Conservation (phyloP, 2,329 filamentous ascomycete genomes). For the Colletotrichum camelliae region DNA sequence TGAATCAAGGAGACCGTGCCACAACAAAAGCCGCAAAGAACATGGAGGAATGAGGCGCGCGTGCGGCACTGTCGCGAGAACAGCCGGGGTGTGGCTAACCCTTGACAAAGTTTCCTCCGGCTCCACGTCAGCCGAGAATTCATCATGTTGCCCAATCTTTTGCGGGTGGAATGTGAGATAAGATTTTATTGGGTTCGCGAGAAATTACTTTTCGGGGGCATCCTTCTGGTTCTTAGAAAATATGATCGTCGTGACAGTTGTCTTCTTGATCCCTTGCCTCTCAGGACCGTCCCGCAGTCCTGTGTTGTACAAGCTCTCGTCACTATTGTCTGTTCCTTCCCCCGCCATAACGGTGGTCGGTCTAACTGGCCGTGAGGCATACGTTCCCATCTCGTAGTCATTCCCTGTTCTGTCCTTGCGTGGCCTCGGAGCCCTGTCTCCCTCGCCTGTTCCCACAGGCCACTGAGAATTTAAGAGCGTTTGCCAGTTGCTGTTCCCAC, state of each 20-base stretch:
- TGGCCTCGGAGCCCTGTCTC: constrained; percentile 31
- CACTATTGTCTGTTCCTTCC: constrained; percentile 27
- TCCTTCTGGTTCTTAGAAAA: not conserved
- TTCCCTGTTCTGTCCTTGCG: constrained; percentile 1
- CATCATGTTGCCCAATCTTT: not conserved
- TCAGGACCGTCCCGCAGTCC: not conserved
- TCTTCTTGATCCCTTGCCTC: constrained; percentile 31
- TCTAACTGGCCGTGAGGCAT: not conserved
- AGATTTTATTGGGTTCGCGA: not conserved
- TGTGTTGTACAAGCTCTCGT: constrained; percentile 25
- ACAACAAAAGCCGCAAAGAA: not conserved
- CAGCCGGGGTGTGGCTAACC: not conserved
- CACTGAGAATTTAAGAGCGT: constrained; percentile 25
- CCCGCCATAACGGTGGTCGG: constrained; percentile 26
- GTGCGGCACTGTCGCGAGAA: not conserved
- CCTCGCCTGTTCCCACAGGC: constrained; percentile 26
- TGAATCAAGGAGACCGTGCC: not conserved
- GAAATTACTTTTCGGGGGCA: not conserved
- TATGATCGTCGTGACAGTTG: constrained; percentile 31
- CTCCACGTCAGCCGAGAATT: not conserved
- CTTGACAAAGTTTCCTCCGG: not conserved
- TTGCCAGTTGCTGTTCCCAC: constrained; percentile 29
- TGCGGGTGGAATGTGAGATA: too few relatives aligned
- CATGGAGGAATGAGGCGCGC: not conserved
- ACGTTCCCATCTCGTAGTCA: constrained; percentile 29